Percentiles rank a stretch among this genome's conserved stretches.
Conservation (phyloP, 768 basidiomycete genomes). For the Kondoa subrosea region DNA sequence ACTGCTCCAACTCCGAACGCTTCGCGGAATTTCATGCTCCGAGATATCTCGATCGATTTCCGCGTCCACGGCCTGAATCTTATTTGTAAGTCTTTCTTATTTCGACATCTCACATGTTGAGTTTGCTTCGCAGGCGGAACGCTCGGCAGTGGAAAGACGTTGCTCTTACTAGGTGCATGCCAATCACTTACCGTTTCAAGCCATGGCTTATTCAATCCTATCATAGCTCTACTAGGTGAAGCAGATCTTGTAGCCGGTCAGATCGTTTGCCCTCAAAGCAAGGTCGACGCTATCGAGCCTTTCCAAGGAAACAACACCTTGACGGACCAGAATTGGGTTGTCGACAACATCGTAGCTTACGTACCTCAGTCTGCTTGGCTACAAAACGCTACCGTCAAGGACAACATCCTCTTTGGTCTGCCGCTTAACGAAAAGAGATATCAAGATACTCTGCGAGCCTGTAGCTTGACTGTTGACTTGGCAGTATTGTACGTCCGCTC, state of each 20-base stretch:
- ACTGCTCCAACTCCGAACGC: not conserved
- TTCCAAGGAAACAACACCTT: conserved; percentile 3
- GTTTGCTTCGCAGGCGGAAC: not conserved
- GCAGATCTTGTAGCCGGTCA: conserved; percentile 27
- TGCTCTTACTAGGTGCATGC: conserved; percentile 22
- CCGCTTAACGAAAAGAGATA: conserved; percentile 49
- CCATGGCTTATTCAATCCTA: no score
- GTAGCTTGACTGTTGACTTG: conserved; percentile 54
- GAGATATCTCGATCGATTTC: conserved; percentile 46
- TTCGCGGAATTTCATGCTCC: conserved; percentile 28
- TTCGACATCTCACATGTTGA: not conserved
- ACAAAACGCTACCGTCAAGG: conserved; percentile 55
- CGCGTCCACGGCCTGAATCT: conserved; percentile 46
- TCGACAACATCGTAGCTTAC: conserved; percentile 40
- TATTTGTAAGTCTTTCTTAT: conserved; percentile 18
- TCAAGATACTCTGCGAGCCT: conserved; percentile 52
- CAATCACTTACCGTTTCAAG: no score
- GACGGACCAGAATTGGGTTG: conserved; percentile 20
- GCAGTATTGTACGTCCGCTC: no score
- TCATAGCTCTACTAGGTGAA: conserved; percentile 28
- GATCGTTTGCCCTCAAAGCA: conserved; percentile 17
- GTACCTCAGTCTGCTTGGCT: conserved; percentile 55
- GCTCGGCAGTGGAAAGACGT: conserved; percentile 15
- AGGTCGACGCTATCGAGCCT: conserved; percentile 22
- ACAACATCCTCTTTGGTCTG: conserved; percentile 61